A percentile compares a stretch with the other conserved stretches of the same genome.
Evolutionary conservation across 2,329 filamentous ascomycete species (phyloP).

Genomic region (Penicillium sp.): DNA sequence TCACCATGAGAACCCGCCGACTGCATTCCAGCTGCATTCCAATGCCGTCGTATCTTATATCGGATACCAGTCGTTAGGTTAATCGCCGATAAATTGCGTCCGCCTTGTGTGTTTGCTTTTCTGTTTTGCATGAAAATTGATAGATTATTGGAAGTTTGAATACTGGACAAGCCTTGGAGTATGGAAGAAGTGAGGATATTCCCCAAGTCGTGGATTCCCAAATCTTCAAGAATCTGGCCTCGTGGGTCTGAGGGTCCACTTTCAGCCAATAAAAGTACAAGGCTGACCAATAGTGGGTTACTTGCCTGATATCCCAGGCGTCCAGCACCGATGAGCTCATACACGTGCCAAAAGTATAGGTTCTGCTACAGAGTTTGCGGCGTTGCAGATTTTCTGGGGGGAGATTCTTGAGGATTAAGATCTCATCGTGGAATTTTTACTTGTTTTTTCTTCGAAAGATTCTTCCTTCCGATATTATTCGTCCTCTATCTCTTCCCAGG

Average conservation of each 20-base stretch:
- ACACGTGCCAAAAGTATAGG: conserved; percentile 21
- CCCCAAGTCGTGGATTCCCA: background rate
- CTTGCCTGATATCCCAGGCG: conserved; percentile 10
- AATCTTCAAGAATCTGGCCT: conserved; percentile 8
- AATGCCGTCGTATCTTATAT: conserved; percentile 11
- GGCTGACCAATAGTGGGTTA: background rate
- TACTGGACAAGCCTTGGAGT: background rate
- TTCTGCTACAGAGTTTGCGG: conserved; percentile 8
- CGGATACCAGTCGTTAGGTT: background rate
- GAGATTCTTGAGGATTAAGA: background rate
- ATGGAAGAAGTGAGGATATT: background rate
- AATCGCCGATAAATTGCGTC: background rate
- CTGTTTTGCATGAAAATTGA: no score
- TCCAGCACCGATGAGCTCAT: conserved; percentile 15
- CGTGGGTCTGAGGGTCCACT: background rate
- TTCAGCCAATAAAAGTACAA: background rate
- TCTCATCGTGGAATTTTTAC: background rate
- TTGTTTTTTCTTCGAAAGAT: background rate
- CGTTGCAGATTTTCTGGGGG: background rate
- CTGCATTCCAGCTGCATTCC: conserved; percentile 22
- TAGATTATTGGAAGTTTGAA: background rate
- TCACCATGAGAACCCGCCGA: conserved; percentile 21
- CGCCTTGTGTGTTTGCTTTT: background rate
- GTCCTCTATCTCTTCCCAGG: background rate
- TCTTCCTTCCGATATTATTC: background rate